These are phyloP conservation scores for Neopestalotiopsis sp. DNA, from an alignment of 2,329 filamentous ascomycete species.

Conservation along the genomic window DNA sequence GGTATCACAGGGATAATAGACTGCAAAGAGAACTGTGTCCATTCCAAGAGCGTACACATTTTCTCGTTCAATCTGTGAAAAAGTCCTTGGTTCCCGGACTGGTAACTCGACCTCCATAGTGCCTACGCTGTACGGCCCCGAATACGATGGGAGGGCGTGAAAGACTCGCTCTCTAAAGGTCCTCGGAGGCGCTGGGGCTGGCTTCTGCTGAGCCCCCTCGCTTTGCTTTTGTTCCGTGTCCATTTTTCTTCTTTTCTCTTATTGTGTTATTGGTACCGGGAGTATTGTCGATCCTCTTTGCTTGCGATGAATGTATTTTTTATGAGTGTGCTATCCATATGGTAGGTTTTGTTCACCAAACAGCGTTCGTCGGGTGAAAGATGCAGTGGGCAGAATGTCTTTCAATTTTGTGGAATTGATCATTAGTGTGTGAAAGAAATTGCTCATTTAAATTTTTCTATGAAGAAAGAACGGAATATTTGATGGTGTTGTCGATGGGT, in stretches of 20 bases:
- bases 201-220: neutral
- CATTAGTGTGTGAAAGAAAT: neutral
- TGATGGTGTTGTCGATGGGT: neutral
- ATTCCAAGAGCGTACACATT: slow-evolving; percentile 45
- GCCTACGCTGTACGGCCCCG: slow-evolving; percentile 70
- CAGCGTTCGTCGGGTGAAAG: neutral
- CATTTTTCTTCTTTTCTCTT: neutral
- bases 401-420: neutral
- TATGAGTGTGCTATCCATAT: neutral
- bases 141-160: slow-evolving; percentile 62
- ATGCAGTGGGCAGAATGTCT: neutral
- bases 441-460: neutral
- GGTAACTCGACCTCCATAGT: slow-evolving; percentile 72
- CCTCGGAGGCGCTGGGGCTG: slow-evolving; percentile 22
- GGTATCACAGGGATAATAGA: slow-evolving; percentile 68
- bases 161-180: slow-evolving; percentile 42
- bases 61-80: slow-evolving; percentile 46
- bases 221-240: neutral
- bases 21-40: slow-evolving; percentile 64
- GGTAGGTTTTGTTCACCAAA: neutral
- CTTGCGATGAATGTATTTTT: neutral
- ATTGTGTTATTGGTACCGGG: neutral
- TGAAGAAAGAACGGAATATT: neutral
- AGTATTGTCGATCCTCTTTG: neutral
- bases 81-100: slow-evolving; percentile 43